These are phyloP conservation scores for Solanum rostratum DNA, from an alignment of 257 asterid genomes.

Conservation along the genomic window DNA sequence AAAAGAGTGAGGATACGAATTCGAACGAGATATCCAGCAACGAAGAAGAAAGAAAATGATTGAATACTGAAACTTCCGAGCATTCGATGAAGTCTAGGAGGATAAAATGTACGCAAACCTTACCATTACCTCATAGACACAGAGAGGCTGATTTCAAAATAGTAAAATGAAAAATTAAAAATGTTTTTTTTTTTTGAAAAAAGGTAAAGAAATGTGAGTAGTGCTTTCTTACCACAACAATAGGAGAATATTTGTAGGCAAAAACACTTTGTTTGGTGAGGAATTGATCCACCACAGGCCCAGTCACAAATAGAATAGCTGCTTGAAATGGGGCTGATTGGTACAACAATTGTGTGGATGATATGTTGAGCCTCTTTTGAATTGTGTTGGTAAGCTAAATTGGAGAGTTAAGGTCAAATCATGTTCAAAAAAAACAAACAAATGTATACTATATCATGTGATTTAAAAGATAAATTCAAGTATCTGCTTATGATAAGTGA, in stretches of 20 bases:
- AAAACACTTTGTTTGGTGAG: constrained; percentile 69
- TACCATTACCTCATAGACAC: too few relatives aligned
- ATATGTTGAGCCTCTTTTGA: constrained; percentile 72
- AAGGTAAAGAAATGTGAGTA: neutral
- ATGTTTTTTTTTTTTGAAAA: too few relatives aligned
- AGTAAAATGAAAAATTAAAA: too few relatives aligned
- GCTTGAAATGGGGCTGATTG: constrained; percentile 96
- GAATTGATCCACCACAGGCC: constrained; percentile 64
- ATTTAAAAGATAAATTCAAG: neutral
- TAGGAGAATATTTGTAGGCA: constrained; percentile 53
- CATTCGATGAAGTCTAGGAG: too few relatives aligned
- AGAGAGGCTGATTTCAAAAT: too few relatives aligned
- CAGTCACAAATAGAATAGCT: constrained; percentile 57
- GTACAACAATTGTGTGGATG: constrained; percentile 71
- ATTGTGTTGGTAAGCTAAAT: constrained; percentile 84
- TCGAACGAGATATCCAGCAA: neutral
- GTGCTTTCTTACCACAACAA: constrained; percentile 40
- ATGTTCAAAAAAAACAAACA: neutral
- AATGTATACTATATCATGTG: neutral
- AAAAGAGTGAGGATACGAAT: neutral
- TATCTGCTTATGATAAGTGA: too few relatives aligned
- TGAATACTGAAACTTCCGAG: neutral
- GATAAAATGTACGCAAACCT: too few relatives aligned
- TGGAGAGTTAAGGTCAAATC: neutral
- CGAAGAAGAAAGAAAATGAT: neutral